Conservation (phyloP, 768 basidiomycete species). For the Kwoniella sp. region DNA sequence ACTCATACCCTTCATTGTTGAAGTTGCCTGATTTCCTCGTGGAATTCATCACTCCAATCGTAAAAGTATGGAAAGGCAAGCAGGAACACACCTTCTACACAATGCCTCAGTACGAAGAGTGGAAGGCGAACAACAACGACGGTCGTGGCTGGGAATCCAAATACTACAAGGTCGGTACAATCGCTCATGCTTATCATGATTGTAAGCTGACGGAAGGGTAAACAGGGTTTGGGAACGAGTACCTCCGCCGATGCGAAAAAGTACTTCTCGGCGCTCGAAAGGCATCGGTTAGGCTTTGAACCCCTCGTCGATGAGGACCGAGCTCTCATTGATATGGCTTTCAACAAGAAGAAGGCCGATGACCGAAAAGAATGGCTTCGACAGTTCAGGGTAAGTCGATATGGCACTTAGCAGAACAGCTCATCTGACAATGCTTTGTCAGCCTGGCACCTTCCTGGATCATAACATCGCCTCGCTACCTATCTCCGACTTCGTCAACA, state of each 20-base stretch:
- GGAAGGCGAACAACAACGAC: slow-evolving; percentile 73
- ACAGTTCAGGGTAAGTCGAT: slow-evolving; percentile 67
- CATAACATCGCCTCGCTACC: slow-evolving; percentile 81
- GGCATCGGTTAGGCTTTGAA: slow-evolving; percentile 91
- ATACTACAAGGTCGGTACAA: slow-evolving; percentile 83
- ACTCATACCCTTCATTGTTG: slow-evolving; percentile 91
- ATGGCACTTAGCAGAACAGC: neutral
- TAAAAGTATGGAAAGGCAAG: slow-evolving; percentile 77
- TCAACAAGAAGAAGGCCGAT: slow-evolving; percentile 99
- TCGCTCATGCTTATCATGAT: neutral
- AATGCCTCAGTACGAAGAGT: slow-evolving; percentile 90
- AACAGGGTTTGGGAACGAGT: slow-evolving; percentile 91
- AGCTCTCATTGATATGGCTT: slow-evolving; percentile 89
- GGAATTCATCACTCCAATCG: slow-evolving; percentile 97
- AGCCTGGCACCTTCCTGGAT: slow-evolving; percentile 92
- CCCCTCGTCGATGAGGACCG: slow-evolving; percentile 74
- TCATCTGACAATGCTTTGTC: slow-evolving; percentile 2
- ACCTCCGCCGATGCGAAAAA: slow-evolving; percentile 80
- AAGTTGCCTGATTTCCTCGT: slow-evolving; percentile 87
- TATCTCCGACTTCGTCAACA: slow-evolving; percentile 93
- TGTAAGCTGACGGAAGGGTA: neutral
- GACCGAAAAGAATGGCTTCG: slow-evolving; percentile 98
- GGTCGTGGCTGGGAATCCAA: slow-evolving; percentile 82
- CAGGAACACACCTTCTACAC: slow-evolving; percentile 87
- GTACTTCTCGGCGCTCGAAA: slow-evolving; percentile 87